Evolutionary conservation across 2,329 filamentous ascomycete species (phyloP).

Genomic region (Aspergillus fructus): DNA sequence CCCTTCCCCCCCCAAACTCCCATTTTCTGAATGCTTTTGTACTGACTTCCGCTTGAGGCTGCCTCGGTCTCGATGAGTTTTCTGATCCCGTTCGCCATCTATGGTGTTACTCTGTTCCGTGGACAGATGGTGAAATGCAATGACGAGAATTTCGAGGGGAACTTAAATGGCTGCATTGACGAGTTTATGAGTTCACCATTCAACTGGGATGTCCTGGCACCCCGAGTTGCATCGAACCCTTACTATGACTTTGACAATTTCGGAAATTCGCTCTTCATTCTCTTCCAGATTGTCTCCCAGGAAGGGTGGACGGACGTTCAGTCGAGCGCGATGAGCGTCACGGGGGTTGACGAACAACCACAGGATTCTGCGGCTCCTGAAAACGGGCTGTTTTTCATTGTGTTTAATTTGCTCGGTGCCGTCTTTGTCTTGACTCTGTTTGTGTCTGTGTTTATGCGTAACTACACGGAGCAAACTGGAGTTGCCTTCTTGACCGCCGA

Average conservation of each 20-base stretch:
- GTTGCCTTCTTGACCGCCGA: conserved; percentile 95
- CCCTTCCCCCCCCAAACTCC: not conserved
- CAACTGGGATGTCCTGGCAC: conserved; percentile 81
- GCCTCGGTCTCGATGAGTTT: conserved; percentile 93
- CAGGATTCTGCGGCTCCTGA: conserved; percentile 67
- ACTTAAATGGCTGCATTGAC: conserved; percentile 70
- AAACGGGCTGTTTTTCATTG: conserved; percentile 90
- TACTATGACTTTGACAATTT: conserved; percentile 96
- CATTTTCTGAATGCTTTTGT: not conserved
- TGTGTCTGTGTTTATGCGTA: conserved; percentile 99
- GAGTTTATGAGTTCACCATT: conserved; percentile 78
- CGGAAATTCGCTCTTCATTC: conserved; percentile 86
- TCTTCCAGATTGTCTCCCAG: conserved; percentile 98
- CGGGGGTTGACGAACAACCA: conserved; percentile 72
- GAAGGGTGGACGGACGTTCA: conserved; percentile 98
- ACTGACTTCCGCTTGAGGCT: conserved; percentile 49
- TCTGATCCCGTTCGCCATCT: conserved; percentile 94
- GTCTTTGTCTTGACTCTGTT: conserved; percentile 97
- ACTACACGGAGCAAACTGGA: conserved; percentile 97
- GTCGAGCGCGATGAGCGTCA: conserved; percentile 78
- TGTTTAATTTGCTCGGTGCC: conserved; percentile 93
- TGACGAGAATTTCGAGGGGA: conserved; percentile 60
- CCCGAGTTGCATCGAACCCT: conserved; percentile 75
- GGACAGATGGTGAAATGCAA: conserved; percentile 81
- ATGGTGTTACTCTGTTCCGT: conserved; percentile 89